Base-by-base conservation (phyloP, 1,284 basidiomycete genomes). In the Tilletiopsis washingtonensis region DNA sequence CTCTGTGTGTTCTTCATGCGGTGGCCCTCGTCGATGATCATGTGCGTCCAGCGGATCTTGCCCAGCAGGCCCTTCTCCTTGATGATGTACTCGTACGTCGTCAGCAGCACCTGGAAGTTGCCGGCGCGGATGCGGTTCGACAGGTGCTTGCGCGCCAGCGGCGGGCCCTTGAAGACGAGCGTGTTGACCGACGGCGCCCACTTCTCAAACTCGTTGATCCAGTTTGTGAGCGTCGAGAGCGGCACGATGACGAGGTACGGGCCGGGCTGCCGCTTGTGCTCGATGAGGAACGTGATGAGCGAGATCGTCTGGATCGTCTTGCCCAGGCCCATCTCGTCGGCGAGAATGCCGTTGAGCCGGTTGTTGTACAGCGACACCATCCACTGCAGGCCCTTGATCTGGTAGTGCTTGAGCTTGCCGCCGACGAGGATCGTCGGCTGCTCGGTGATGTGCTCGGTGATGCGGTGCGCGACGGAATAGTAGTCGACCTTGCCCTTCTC, bases 1-100 rank as follows among this genome's bases (percentile, higher is more conserved):
- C 84, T 87, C 75, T 96, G 88, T 1, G 93, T 91, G 74, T 98
- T 98, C 79, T 99, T 98, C 90, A 98, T 93, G 71, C 94, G 86
- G 76, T 98, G 94, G 71, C 94, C 94, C 80, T 74, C 72, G 57
- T 73, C 71, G 44, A 73, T 72, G 53, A 73, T 73, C 71, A 71
- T 72, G 52, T 70, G 67, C 6, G 65, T 62, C 71, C 70, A 73
- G 52, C 67, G 67, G 58, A 73, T 67, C 59, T 73, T 73, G 50
- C 71, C 66, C 42, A 73, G 64, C 45, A 73, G 57, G 32, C 64
- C 60, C 61, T 73, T 73, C 53, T 73, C 71, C 62, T 71, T 70
- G 68, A 73, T 73, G 44, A 73, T 69, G 57, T 71, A 73, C 53
- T 73, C 71, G 56, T 73, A 73, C 4, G 71, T 73, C 14, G 71